phyloP scores from a whole-genome alignment of 352 stramenopile genomes.

The Thraustochytrium sp. region DNA sequence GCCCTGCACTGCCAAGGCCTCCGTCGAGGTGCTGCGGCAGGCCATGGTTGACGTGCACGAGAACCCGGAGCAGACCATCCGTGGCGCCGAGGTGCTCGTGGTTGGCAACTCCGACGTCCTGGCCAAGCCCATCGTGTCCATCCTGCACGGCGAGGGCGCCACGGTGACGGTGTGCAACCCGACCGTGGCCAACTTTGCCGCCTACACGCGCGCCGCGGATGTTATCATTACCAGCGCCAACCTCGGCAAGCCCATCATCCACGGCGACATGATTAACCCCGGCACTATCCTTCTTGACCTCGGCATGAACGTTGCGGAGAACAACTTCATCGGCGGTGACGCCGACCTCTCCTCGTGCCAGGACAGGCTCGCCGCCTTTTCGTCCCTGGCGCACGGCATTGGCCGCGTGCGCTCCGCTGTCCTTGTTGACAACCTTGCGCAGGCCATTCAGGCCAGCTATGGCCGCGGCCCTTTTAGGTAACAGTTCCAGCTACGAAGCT shows the following conservation, averaged over 20 bases:
- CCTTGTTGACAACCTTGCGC: constrained; percentile 5
- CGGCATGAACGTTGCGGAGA: background rate
- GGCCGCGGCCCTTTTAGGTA: too few species aligned
- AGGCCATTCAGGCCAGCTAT: too few species aligned
- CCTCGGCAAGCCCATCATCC: background rate
- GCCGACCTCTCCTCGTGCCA: background rate
- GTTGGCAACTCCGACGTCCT: constrained; percentile 39
- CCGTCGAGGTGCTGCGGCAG: constrained; percentile 1
- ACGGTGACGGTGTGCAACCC: constrained; percentile 29
- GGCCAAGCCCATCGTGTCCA: constrained; percentile 25
- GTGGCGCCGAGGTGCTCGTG: background rate
- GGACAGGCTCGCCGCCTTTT: background rate
- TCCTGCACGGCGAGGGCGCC: constrained; percentile 22
- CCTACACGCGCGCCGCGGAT: constrained; percentile 6
- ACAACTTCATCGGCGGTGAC: constrained; percentile 15
- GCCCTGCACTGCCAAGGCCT: constrained; percentile 23
- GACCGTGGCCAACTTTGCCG: constrained; percentile 31
- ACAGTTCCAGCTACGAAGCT: too few species aligned
- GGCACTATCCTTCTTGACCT: constrained; percentile 5
- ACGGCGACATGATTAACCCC: constrained; percentile 30
- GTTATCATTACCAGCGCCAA: background rate
- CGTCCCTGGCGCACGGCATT: background rate
- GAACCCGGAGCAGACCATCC: background rate
- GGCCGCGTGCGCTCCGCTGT: constrained; percentile 11
- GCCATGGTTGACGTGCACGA: background rate